Percentiles rank a stretch among this genome's conserved stretches.
These are phyloP conservation scores for Lactarius tabidus DNA, from an alignment of 768 basidiomycete genomes.

Conservation along the genomic window DNA sequence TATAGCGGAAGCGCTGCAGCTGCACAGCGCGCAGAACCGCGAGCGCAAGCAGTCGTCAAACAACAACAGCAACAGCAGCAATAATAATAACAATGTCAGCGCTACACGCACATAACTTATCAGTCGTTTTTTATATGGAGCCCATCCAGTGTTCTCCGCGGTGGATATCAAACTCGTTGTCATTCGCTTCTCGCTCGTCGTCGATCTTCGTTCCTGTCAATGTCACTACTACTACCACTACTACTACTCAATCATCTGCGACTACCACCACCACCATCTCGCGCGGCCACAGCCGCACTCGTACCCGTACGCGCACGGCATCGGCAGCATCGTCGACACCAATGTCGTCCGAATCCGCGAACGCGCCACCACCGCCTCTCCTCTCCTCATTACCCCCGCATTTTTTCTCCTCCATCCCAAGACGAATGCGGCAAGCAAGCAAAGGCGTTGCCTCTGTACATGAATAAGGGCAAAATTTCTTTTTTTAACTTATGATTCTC, in stretches of 20 bases:
- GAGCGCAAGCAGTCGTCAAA: constrained; percentile 7
- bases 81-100: constrained; percentile 13
- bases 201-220: neutral
- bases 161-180: neutral
- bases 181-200: neutral
- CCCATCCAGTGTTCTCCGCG: neutral
- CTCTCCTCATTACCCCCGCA: neutral
- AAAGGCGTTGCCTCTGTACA: constrained; percentile 8
- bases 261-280: neutral
- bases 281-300: neutral
- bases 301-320: neutral
- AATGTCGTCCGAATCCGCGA: neutral
- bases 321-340: neutral
- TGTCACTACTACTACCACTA: neutral
- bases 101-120: constrained; percentile 22
- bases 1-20: constrained; percentile 18
- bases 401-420: neutral
- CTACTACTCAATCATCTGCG: neutral
- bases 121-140: constrained; percentile 15
- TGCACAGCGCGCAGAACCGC: constrained; percentile 5
- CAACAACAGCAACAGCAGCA: neutral
- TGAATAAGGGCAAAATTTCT: constrained; percentile 1
- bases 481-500: constrained; percentile 14
- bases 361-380: neutral
- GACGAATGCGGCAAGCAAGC: neutral